A percentile compares a stretch with the other conserved stretches of the same genome.
Evolutionary conservation across 1,284 basidiomycete genomes (phyloP).

Genomic region (Ceratobasidium papillatum): DNA sequence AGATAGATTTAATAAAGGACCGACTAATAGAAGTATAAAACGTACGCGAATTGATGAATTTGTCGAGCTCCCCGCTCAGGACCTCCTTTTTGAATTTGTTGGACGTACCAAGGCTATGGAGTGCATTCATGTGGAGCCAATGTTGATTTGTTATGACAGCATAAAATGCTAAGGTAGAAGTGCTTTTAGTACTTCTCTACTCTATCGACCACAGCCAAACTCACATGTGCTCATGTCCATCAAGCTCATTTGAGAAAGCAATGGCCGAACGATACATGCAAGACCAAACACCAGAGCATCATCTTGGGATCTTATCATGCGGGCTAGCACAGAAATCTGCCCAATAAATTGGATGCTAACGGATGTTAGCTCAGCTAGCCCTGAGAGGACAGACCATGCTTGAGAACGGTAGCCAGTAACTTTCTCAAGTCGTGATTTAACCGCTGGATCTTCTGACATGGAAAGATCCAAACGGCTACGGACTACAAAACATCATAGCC

Average conservation of each 20-base stretch:
- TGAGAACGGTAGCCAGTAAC: background rate
- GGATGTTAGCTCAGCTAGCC: background rate
- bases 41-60: constrained; percentile 34
- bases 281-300: constrained; percentile 5
- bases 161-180: constrained; percentile 19
- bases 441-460: constrained; percentile 1
- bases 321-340: background rate
- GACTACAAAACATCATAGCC: background rate
- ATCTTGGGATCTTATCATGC: background rate
- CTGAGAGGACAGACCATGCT: background rate
- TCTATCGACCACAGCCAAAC: background rate
- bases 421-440: background rate
- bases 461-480: constrained; percentile 1
- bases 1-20: background rate
- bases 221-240: background rate
- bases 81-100: constrained; percentile 30
- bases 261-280: background rate
- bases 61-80: constrained; percentile 12
- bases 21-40: background rate
- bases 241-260: background rate
- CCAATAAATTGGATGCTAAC: background rate
- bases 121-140: constrained; percentile 30
- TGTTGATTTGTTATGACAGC: constrained; percentile 24
- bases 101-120: constrained; percentile 17
- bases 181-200: background rate